Base-by-base conservation (phyloP, 2,329 filamentous ascomycete species). In the Hymenoscyphus linearis region DNA sequence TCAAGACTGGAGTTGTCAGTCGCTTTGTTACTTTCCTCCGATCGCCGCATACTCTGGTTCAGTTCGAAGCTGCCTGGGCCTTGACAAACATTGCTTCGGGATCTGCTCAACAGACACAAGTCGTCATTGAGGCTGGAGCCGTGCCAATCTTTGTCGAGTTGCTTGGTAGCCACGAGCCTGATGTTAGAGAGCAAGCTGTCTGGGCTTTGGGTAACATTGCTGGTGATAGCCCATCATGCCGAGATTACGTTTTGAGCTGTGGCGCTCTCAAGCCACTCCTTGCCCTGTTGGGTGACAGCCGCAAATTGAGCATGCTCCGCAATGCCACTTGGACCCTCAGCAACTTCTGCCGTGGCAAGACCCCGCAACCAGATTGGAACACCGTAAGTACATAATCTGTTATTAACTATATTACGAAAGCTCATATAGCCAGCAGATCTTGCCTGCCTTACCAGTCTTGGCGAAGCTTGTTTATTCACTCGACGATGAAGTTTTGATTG, bases 311-410 rank as follows among this genome's bases (percentile, higher is more conserved):
- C 84, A 99, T 99, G 95, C 87, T 99, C 58, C 86, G 95, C 69
- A 99, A 99, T 75, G 95, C 95, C 37, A 99, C 95, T 26, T 99
- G 95, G 95, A 99, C 95, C 52, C 81, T 99, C 61, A 98, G 95
- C 84, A 99, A 99, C 83, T 99, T 99, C 80, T 99, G 95, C 81
- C 91, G 95, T 82, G 95, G 95, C 79, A 99, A 99, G 85, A 97
- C 93, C 9, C 95, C 95, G 57, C 95, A 99, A 80, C 95, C 95
- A 54, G 95, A 99, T 75, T 99, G 95, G 95, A 86, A 87, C 74
- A 97, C 91, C 40, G 92, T 96, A 83, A 78, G 91, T 18, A 61
- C 7, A 60, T 36, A n/a, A 40, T 27, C 55, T 35, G 36, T 2
- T 55, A 47, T 36, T 61, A 26, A 27, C 27, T 50, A 60, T 56